A percentile compares a stretch with the other conserved stretches of the same genome.
phyloP scores from a whole-genome alignment of 2,329 filamentous ascomycete species.

The Colletotrichum spinosum region DNA sequence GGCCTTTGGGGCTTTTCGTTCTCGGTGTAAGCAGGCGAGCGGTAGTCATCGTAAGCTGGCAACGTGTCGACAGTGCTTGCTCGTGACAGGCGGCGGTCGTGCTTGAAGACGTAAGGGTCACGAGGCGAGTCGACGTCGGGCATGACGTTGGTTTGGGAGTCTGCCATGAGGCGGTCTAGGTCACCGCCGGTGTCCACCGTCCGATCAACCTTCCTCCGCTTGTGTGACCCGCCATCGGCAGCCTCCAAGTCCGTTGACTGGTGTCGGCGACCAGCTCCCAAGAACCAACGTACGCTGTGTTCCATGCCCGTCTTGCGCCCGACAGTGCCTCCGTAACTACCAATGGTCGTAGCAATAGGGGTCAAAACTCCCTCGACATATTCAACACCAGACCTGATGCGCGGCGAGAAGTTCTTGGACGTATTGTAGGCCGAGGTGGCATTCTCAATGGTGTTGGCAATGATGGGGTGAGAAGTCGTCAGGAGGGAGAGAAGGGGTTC shows the following conservation, averaged over 20 bases:
- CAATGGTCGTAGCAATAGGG: slow-evolving; percentile 87
- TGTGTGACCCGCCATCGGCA: slow-evolving; percentile 60
- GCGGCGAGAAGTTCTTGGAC: slow-evolving; percentile 90
- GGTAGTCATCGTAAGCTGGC: slow-evolving; percentile 85
- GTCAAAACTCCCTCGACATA: slow-evolving; percentile 91
- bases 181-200: slow-evolving; percentile 62
- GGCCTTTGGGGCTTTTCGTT: slow-evolving; percentile 49
- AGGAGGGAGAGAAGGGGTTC: slow-evolving; percentile 89
- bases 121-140: slow-evolving; percentile 38
- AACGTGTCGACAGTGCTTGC: slow-evolving; percentile 79
- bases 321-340: slow-evolving; percentile 65
- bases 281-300: slow-evolving; percentile 85
- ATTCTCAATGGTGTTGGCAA: slow-evolving; percentile 86
- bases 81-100: slow-evolving; percentile 69
- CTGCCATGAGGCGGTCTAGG: slow-evolving; percentile 36
- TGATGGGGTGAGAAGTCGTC: slow-evolving; percentile 87
- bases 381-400: slow-evolving; percentile 89
- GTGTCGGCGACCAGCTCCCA: slow-evolving; percentile 70
- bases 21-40: slow-evolving; percentile 81
- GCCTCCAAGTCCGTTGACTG: slow-evolving; percentile 61
- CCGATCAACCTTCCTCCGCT: slow-evolving; percentile 69
- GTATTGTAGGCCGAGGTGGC: slow-evolving; percentile 87
- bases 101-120: slow-evolving; percentile 42
- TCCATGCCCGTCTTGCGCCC: slow-evolving; percentile 90
- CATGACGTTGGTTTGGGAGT: slow-evolving; percentile 31